Evolutionary conservation across 768 basidiomycete genomes (phyloP), one percentile per base, ranked within the genome.

Genomic region (Asterophora lycoperdoides): DNA sequence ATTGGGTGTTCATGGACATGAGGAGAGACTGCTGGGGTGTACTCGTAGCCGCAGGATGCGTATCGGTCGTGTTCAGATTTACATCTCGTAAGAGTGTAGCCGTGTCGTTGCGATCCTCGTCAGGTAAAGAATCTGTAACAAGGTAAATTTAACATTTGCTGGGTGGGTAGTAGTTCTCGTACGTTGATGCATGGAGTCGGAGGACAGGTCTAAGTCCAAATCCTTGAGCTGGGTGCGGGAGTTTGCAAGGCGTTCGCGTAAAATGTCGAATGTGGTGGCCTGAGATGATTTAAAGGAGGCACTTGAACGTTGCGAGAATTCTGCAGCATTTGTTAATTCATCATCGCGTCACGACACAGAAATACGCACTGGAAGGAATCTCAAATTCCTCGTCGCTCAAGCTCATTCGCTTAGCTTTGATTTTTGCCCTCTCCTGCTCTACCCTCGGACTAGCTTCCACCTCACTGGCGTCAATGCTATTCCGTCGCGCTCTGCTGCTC

Each of bases 331-430:
- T 33, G 47, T 36, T 23, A 46, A 46, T 45, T 51, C 38, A 59
- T 48, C 46, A 41, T 50, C 15, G 36, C 14, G 23, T 23, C 26
- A 41, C 18, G 26, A 36, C 15, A 44, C 10, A 30, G 4, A 23
- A 28, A 32, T 23, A 65, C 82, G 59, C 64, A 86, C 84, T 71
- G 46, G 72, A 63, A 29, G 60, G 58, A 52, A 73, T 74, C 30
- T 83, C 84, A 2, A 68, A 62, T 58, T 86, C 86, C 58, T 87
- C 84, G 55, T 87, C 86, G 57, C 83, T 86, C 55, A 81, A 51
- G 58, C 81, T 86, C 55, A 68, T 73, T 32, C 79, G 72, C 51
- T 81, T 78, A 8, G 71, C 74, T 62, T 74, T 81, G 51, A 65
- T 69, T 47, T 64, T 69, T 18, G 65, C 62, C 49, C 71, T 65